These are phyloP conservation scores for Mychonastes homosphaera DNA, from an alignment of 139 green algal genomes.

Conservation along the genomic window DNA sequence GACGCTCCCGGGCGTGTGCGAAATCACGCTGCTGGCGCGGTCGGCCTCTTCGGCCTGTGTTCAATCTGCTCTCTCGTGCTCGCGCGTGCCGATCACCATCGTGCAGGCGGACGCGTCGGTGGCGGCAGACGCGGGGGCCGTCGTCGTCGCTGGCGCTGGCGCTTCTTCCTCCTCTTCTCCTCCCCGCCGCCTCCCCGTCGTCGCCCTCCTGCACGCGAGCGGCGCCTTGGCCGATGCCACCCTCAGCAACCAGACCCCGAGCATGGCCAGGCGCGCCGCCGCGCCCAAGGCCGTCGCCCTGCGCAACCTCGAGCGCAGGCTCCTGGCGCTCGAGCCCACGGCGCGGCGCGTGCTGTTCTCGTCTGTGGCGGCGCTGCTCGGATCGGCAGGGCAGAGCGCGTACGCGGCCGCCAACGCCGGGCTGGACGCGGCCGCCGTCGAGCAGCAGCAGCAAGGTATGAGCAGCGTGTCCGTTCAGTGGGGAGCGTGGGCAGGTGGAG, in stretches of 20 bases:
- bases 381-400: constrained; percentile 60
- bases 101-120: constrained; percentile 10
- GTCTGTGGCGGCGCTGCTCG: constrained; percentile 50
- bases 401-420: constrained; percentile 65
- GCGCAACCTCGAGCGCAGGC: constrained; percentile 9
- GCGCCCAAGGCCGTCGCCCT: constrained; percentile 56
- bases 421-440: constrained; percentile 34
- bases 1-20: constrained; percentile 3
- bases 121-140: background rate
- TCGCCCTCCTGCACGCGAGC: constrained; percentile 42
- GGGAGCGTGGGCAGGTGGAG: constrained; percentile 59
- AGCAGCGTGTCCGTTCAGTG: constrained; percentile 55
- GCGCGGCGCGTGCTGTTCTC: constrained; percentile 43
- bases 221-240: constrained; percentile 50
- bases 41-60: too few relatives aligned
- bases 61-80: too few relatives aligned
- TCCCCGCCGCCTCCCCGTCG: background rate
- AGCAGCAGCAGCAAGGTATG: constrained; percentile 20
- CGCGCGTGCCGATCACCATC: constrained; percentile 6
- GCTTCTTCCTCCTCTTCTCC: background rate
- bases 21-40: constrained; percentile 42
- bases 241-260: constrained; percentile 32
- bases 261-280: constrained; percentile 24
- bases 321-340: constrained; percentile 18
- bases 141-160: background rate